Conservation (phyloP, 2,329 filamentous ascomycete genomes). For the Trichothecium sympodiale region DNA sequence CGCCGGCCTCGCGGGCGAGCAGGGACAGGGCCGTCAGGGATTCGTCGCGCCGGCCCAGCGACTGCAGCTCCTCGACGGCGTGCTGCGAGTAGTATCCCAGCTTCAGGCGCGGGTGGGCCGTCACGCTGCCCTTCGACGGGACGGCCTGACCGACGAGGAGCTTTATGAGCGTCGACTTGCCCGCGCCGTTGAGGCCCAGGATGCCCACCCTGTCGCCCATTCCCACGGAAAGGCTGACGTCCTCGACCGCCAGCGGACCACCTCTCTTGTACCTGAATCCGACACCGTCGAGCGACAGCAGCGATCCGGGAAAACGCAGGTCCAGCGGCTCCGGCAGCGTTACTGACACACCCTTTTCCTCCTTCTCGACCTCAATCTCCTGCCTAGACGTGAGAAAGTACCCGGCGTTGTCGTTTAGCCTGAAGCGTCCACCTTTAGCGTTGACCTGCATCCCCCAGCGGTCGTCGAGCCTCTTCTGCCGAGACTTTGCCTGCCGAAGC, state of each 20-base stretch:
- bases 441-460: conserved; percentile 67
- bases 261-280: conserved; percentile 49
- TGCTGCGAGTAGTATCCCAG: conserved; percentile 74
- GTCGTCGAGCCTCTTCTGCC: conserved; percentile 77
- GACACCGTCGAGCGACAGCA: conserved; percentile 61
- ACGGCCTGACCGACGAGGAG: conserved; percentile 51
- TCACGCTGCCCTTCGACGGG: conserved; percentile 50
- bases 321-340: conserved; percentile 53
- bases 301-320: conserved; percentile 61
- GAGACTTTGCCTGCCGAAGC: conserved; percentile 71
- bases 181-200: conserved; percentile 68
- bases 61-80: conserved; percentile 58
- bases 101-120: conserved; percentile 56
- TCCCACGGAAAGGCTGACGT: conserved; percentile 57
- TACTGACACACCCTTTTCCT: conserved; percentile 47
- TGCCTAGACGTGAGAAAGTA: conserved; percentile 46
- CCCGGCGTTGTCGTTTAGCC: conserved; percentile 64
- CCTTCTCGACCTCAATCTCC: conserved; percentile 60
- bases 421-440: conserved; percentile 64
- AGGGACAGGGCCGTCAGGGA: conserved; percentile 54
- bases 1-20: conserved; percentile 42
- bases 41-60: conserved; percentile 34
- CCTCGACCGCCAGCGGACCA: conserved; percentile 38
- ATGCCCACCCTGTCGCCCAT: conserved; percentile 66
- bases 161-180: conserved; percentile 69